Evolutionary conservation across 2,329 filamentous ascomycete species (phyloP), one percentile per base, ranked within the genome.

Genomic region (Phialophora macrospora): DNA sequence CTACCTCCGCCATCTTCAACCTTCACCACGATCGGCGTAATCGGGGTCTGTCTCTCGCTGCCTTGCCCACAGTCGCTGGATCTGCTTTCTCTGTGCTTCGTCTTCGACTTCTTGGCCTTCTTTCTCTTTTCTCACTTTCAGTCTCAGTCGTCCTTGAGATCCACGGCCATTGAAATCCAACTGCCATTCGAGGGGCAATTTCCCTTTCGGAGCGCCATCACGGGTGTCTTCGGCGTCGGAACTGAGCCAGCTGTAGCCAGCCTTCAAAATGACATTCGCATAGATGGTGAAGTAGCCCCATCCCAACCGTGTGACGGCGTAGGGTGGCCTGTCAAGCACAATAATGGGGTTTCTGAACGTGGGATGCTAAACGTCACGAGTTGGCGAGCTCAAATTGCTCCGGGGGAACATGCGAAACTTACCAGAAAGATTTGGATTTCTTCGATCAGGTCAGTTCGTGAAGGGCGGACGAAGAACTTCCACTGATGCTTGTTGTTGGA

Each of bases 111-210:
- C 67, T 56, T 68, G 65, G 22, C 62, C 65, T 24, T 72, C 67
- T 44, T 71, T 71, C 59, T 72, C 68, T 58, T 70, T 71, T 44
- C 41, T 66, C 57, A 72, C 70, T 58, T 72, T 72, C 28, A 71
- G 41, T 34, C 62, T 63, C 26, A 67, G 48, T 14, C 69, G 38
- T 24, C 62, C 69, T 54, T 71, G 69, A 52, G 69, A 68, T 24
- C 70, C 70, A 26, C 68, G 62, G 11, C 64, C 64, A 54, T 58
- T 63, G 56, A 71, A 72, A 44, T 72, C 70, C 38, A 72, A 44
- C 11, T 59, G 66, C 70, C 70, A 72, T 62, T 70, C 66, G n/a
- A 71, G 51, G 1, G 67, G 66, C 14, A 72, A 41, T 20, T 70
- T 71, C 4, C 69, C 69, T 9, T 69, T 69, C 3, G 60, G 55